phyloP scores from a whole-genome alignment of 163 green algal species.

The Trebouxia gelatinosa region DNA sequence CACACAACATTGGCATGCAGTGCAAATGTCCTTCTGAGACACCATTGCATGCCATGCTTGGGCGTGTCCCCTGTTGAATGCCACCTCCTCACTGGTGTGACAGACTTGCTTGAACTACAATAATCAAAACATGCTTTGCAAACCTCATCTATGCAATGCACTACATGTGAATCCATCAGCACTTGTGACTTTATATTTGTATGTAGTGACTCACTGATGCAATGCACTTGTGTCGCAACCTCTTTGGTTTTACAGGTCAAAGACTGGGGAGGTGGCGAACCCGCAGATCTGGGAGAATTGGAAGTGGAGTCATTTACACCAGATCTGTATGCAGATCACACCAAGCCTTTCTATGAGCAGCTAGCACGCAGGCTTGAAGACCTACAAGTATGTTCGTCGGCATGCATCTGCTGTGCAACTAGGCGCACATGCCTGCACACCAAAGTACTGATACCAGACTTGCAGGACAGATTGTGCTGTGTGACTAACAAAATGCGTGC shows the following conservation, averaged over 20 bases:
- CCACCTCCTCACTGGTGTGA: background rate
- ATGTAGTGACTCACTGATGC: background rate
- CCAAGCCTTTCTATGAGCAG: slow-evolving; percentile 50
- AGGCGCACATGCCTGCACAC: no score
- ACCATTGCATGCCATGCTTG: background rate
- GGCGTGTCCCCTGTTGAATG: background rate
- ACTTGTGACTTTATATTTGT: background rate
- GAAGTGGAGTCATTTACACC: slow-evolving; percentile 36
- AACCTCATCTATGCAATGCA: no score
- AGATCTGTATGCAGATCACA: slow-evolving; percentile 2
- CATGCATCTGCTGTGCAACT: no score
- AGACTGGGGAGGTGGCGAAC: slow-evolving; percentile 51
- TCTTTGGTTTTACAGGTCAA: slow-evolving; percentile 42
- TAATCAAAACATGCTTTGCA: no score
- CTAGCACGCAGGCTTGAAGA: slow-evolving; percentile 47
- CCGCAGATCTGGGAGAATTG: slow-evolving; percentile 48
- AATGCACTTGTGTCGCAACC: background rate
- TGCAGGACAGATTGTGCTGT: no score
- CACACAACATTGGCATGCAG: background rate
- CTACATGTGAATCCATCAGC: no score
- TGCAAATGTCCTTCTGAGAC: slow-evolving; percentile 4
- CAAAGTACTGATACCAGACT: no score
- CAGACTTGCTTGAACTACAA: background rate
- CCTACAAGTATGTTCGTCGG: slow-evolving; percentile 47
- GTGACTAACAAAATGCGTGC: no score